A percentile compares a stretch with the other conserved stretches of the same genome.
Conservation (phyloP, 1,139 yeast species). For the Yamadazyma membranifaciens region DNA sequence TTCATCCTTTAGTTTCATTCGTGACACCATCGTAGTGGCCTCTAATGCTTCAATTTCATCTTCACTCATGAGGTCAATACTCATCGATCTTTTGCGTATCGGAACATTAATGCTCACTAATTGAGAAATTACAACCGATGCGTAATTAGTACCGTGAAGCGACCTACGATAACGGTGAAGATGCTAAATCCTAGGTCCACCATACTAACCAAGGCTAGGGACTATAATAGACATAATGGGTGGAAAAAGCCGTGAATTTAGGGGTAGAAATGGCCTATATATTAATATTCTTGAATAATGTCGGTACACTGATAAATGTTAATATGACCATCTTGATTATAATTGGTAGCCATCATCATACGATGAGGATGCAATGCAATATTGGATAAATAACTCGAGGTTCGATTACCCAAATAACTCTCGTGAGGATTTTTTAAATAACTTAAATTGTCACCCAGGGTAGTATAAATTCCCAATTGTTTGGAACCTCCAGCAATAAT, state of each 20-base stretch:
- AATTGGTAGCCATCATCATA: constrained; percentile 87
- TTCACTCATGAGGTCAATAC: neutral
- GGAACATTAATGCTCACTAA: no score
- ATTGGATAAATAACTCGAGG: constrained; percentile 57
- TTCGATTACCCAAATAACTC: constrained; percentile 43
- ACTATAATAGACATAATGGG: no score
- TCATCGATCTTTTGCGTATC: constrained; percentile 2
- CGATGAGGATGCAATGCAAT: constrained; percentile 90
- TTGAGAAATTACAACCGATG: no score
- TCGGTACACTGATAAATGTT: constrained; percentile 55
- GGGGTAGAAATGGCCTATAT: no score
- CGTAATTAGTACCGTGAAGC: no score
- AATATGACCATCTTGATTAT: constrained; percentile 75
- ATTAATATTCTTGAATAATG: constrained; percentile 36
- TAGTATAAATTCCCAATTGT: constrained; percentile 81
- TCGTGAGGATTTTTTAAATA: constrained; percentile 57
- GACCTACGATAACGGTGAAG: no score
- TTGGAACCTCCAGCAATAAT: constrained; percentile 84
- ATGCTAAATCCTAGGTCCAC: no score
- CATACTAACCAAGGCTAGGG: no score
- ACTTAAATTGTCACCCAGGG: constrained; percentile 72
- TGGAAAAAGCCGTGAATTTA: no score
- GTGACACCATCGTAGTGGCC: neutral
- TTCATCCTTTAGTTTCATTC: neutral
- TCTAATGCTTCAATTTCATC: neutral